Percentiles rank a stretch among this genome's conserved stretches.
phyloP scores from a whole-genome alignment of 2,329 filamentous ascomycete species.

The Neospermospora avenae region DNA sequence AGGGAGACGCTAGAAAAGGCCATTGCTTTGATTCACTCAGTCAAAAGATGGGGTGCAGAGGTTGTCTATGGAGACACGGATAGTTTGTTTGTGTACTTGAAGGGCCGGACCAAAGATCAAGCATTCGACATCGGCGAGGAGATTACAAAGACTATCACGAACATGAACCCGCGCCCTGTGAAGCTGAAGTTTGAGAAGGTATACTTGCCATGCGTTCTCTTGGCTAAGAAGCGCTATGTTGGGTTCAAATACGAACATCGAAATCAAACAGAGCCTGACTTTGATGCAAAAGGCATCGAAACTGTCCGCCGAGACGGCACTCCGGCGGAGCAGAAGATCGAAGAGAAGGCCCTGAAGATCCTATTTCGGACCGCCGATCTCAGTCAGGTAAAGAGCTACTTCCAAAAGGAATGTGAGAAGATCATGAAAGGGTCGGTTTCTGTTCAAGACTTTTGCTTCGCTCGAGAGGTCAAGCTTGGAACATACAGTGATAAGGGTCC shows the following conservation, averaged over 20 bases:
- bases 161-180: slow-evolving; percentile 84
- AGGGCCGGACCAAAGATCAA: slow-evolving; percentile 79
- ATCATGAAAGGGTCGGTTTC: slow-evolving; percentile 88
- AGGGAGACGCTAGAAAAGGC: slow-evolving; percentile 92
- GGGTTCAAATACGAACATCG: slow-evolving; percentile 92
- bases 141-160: slow-evolving; percentile 82
- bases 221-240: slow-evolving; percentile 97
- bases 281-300: slow-evolving; percentile 98
- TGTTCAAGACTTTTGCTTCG: slow-evolving; percentile 94
- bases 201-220: slow-evolving; percentile 88
- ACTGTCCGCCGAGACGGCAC: slow-evolving; percentile 94
- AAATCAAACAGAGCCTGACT: slow-evolving; percentile 74
- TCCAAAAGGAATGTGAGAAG: slow-evolving; percentile 85
- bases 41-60: slow-evolving; percentile 85
- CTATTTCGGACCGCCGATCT: slow-evolving; percentile 89
- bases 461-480: slow-evolving; percentile 84
- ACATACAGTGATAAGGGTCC: slow-evolving; percentile 80
- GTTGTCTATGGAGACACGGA: slow-evolving; percentile 98
- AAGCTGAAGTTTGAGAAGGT: slow-evolving; percentile 99
- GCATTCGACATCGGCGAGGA: slow-evolving; percentile 92
- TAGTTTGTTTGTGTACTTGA: slow-evolving; percentile 86
- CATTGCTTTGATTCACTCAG: slow-evolving; percentile 87
- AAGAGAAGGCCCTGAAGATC: slow-evolving; percentile 84
- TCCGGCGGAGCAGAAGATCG: slow-evolving; percentile 92
- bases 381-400: slow-evolving; percentile 83